A percentile compares a stretch with the other conserved stretches of the same genome.
These are phyloP conservation scores for Microascus cirrosus DNA, from an alignment of 2,329 filamentous ascomycete species.

Conservation along the genomic window DNA sequence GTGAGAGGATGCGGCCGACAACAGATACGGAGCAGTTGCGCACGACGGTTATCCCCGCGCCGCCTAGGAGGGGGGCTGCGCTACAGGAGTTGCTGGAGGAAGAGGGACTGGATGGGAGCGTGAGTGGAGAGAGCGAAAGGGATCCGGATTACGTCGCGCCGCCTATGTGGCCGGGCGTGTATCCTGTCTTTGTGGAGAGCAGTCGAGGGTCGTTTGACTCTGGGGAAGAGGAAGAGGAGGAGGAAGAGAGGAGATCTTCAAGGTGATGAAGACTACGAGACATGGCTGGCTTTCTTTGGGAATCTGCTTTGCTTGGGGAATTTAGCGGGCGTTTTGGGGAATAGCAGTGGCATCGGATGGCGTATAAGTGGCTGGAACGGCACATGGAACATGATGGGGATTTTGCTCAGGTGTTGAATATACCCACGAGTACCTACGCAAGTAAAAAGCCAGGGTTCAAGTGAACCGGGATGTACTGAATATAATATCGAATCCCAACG, in stretches of 20 bases:
- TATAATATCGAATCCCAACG: no score
- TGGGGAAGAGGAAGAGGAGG: background rate
- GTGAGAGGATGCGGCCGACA: conserved; percentile 42
- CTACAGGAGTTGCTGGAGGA: conserved; percentile 47
- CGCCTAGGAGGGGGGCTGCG: conserved; percentile 43
- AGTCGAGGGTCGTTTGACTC: background rate
- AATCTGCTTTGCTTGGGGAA: background rate
- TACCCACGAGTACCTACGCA: no score
- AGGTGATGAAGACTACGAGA: background rate
- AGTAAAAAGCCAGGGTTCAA: no score
- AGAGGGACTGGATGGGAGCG: conserved; percentile 18
- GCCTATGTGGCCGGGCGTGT: conserved; percentile 31
- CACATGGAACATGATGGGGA: background rate
- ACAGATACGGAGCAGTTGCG: conserved; percentile 44
- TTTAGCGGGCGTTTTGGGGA: background rate
- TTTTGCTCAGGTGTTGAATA: no score
- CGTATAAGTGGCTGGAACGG: background rate
- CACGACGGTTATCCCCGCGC: conserved; percentile 50
- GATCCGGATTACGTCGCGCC: conserved; percentile 11
- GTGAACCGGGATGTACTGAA: no score
- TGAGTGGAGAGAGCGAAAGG: conserved; percentile 1
- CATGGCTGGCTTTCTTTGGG: background rate
- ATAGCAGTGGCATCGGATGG: background rate
- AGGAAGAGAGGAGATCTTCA: background rate
- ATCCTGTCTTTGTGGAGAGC: background rate